Base-by-base conservation (phyloP, 768 basidiomycete genomes). In the Boletus rubescentipes region DNA sequence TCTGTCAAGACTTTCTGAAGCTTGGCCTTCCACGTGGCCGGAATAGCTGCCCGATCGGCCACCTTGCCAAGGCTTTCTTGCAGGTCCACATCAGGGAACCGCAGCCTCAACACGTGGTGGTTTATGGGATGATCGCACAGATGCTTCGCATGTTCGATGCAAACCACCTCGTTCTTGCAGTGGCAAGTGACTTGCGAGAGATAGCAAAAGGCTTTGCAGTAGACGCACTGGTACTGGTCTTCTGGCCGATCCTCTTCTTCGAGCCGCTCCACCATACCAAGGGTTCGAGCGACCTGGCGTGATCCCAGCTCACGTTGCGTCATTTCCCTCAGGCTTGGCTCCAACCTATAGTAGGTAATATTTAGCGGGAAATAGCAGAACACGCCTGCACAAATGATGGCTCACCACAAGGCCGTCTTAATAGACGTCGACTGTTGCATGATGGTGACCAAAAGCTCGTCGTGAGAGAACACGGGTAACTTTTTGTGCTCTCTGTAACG, bases 381-480 rank as follows among this genome's bases (percentile, higher is more conserved):
- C 61, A 49, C 49, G 58, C 58, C 23, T 39, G 49, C 40, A 42
- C 34, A 21, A 49, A 34, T 42, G 44, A 30, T 44, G 50, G 74
- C 86, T 58, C 68, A 95, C 96, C 97, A 98, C 64, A 91, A 77
- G 3, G 96, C 91, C 34, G 94, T 96, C 69, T 91, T 87, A 65
- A 97, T 95, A 16, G 88, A 88, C 49, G 87, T 83, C 4, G 93
- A 94, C 70, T 96, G 92, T 64, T 93, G 86, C n/a, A 91, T 93
- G 67, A 98, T 95, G n/a, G 96, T 96, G 67, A 98, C 83, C 59
- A 99, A 80, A 23, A 98, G 81, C 72, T 98, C 97, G 63, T 98
- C 93, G 69, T 99, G 97, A 31, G 94, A 98, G 73, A 99, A 99
- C 5, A 99, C 97, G 5, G 97, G 97, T 37, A 91, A 78, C 69